phyloP scores from a whole-genome alignment of 257 asterid genomes.

The Henckelia pumila region DNA sequence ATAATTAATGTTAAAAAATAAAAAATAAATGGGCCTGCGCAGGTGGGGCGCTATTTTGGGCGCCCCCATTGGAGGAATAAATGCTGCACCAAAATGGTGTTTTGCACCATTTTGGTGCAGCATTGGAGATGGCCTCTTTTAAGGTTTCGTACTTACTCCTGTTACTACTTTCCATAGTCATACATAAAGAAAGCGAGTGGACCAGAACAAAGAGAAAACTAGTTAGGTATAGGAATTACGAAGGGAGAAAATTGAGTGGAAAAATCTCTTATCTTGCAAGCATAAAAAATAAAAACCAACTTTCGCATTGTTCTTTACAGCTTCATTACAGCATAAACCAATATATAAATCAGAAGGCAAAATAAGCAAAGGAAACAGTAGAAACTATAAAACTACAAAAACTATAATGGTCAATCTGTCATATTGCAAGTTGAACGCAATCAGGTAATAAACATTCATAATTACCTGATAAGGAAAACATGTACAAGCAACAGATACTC shows the following conservation, averaged over 20 bases:
- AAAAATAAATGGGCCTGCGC: too few relatives aligned
- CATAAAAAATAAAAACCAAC: background rate
- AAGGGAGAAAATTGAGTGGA: background rate
- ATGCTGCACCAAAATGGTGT: too few relatives aligned
- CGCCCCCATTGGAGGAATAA: too few relatives aligned
- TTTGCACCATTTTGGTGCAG: too few relatives aligned
- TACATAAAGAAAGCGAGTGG: background rate
- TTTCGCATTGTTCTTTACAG: background rate
- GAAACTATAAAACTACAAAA: background rate
- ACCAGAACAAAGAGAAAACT: background rate
- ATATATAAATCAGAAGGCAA: background rate
- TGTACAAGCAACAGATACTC: background rate
- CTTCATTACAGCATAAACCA: background rate
- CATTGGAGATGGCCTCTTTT: too few relatives aligned
- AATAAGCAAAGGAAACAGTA: background rate
- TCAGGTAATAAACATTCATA: conserved; percentile 18
- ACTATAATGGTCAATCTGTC: conserved; percentile 3
- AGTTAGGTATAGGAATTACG: background rate
- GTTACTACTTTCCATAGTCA: background rate
- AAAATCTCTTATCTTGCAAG: too few relatives aligned
- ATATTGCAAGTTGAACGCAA: conserved; percentile 16
- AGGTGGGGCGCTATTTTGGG: too few relatives aligned
- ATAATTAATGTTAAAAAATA: too few relatives aligned
- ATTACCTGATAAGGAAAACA: background rate
- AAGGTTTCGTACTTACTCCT: background rate